phyloP scores from a whole-genome alignment of 176 grass and related monocot species.

The Ananas comosus region DNA sequence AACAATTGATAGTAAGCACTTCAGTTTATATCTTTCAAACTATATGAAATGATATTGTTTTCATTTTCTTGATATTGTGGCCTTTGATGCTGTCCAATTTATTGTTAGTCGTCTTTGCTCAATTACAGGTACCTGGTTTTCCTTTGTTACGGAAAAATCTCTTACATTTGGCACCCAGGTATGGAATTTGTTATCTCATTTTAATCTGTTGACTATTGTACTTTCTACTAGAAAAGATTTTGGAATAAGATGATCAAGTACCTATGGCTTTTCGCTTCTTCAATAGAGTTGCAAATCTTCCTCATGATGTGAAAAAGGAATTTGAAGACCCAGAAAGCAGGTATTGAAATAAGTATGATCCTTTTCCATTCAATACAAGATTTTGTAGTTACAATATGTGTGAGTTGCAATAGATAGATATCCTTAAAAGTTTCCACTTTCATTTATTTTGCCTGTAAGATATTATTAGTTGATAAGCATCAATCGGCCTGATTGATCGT shows the following conservation, averaged over 20 bases:
- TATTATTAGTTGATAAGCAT: no score
- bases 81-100: not conserved
- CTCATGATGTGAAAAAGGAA: constrained; percentile 44
- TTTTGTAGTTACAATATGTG: not conserved
- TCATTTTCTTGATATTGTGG: not conserved
- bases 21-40: not conserved
- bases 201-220: not conserved
- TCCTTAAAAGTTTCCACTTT: not conserved
- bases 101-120: constrained; percentile 8
- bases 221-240: not conserved
- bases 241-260: constrained; percentile 1
- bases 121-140: constrained; percentile 55
- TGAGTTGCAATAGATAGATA: not conserved
- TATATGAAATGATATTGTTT: constrained; percentile 6
- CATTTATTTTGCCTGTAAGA: not conserved
- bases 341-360: constrained; percentile 13
- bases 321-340: constrained; percentile 89
- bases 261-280: constrained; percentile 1
- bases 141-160: constrained; percentile 53
- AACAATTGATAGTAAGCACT: no score
- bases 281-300: constrained; percentile 51
- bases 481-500: no score
- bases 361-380: not conserved
- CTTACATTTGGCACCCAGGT: constrained; percentile 59
- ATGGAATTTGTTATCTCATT: constrained; percentile 14